Conservation (phyloP, 2,329 filamentous ascomycete genomes). For the Xylariaceae sp. region DNA sequence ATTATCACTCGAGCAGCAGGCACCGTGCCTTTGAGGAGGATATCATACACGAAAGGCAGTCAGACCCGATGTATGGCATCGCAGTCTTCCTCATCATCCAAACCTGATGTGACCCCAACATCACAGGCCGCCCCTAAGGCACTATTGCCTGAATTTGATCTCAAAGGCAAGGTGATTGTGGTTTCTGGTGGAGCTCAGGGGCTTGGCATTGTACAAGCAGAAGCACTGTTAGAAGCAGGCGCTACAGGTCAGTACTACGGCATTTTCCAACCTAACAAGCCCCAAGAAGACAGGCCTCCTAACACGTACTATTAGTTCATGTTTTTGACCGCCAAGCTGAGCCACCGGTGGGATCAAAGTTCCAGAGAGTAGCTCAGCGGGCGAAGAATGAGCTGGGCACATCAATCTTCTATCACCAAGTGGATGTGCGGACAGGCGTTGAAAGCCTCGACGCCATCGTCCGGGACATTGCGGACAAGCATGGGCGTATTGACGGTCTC, state of each 20-base stretch:
- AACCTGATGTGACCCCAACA: neutral
- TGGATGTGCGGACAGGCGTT: slow-evolving; percentile 69
- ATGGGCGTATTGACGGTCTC: slow-evolving; percentile 72
- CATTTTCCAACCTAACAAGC: neutral
- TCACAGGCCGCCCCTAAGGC: slow-evolving; percentile 1
- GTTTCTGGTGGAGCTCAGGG: slow-evolving; percentile 74
- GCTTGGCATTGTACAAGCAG: slow-evolving; percentile 70
- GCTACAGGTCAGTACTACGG: slow-evolving; percentile 48
- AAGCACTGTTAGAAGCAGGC: slow-evolving; percentile 74
- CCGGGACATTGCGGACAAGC: slow-evolving; percentile 59
- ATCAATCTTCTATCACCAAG: slow-evolving; percentile 65
- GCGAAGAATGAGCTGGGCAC: slow-evolving; percentile 61
- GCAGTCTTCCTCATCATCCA: neutral
- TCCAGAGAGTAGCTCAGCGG: slow-evolving; percentile 57
- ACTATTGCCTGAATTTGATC: slow-evolving; percentile 64
- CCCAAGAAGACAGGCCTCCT: slow-evolving; percentile 1
- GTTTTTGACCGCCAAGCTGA: slow-evolving; percentile 57
- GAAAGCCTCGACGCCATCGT: slow-evolving; percentile 61
- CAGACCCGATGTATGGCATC: slow-evolving; percentile 10
- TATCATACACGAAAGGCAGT: slow-evolving; percentile 2
- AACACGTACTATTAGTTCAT: slow-evolving; percentile 45
- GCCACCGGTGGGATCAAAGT: slow-evolving; percentile 50
- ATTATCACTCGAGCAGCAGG: slow-evolving; percentile 12
- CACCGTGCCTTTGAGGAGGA: slow-evolving; percentile 2
- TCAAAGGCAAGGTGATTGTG: slow-evolving; percentile 67